A percentile compares a stretch with the other conserved stretches of the same genome.
Evolutionary conservation across 345 rosid genomes (phyloP).

Genomic region (Euphorbia lathyris): DNA sequence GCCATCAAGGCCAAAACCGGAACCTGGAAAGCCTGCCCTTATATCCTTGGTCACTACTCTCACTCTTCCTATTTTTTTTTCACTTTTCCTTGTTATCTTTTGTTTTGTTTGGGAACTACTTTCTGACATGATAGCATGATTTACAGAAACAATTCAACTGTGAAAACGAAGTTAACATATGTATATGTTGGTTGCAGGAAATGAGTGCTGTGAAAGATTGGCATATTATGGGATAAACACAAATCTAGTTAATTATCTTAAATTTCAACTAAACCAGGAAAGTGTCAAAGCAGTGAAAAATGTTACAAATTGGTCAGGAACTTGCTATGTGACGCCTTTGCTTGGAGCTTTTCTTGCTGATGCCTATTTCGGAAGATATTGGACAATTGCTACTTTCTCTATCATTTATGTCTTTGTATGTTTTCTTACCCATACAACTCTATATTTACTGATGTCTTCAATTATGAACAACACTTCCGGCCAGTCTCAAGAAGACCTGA

Average conservation of each 20-base stretch:
- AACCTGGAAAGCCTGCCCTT: slow-evolving; percentile 44
- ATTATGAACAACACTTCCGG: no score
- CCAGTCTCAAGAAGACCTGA: no score
- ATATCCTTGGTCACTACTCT: slow-evolving; percentile 31
- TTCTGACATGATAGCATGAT: no score
- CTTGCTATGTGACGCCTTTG: slow-evolving; percentile 56
- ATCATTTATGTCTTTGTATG: slow-evolving; percentile 44
- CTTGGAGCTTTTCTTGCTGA: slow-evolving; percentile 60
- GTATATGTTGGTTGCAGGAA: slow-evolving; percentile 23
- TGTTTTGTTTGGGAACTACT: no score
- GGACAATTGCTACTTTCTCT: slow-evolving; percentile 60
- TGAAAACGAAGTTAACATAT: no score
- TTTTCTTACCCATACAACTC: background rate
- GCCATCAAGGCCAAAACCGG: slow-evolving; percentile 37
- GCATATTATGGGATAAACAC: slow-evolving; percentile 44
- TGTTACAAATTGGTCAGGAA: slow-evolving; percentile 62
- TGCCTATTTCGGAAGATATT: slow-evolving; percentile 58
- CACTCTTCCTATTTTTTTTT: background rate
- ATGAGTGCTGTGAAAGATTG: slow-evolving; percentile 45
- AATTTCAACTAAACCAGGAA: slow-evolving; percentile 32
- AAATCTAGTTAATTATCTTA: slow-evolving; percentile 43
- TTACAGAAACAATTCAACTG: no score
- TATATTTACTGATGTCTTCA: no score
- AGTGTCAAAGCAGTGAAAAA: slow-evolving; percentile 41
- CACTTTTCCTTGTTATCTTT: no score